phyloP scores from a whole-genome alignment of 371 early-diverging fungal species.

The Haplosporangium sp. region DNA sequence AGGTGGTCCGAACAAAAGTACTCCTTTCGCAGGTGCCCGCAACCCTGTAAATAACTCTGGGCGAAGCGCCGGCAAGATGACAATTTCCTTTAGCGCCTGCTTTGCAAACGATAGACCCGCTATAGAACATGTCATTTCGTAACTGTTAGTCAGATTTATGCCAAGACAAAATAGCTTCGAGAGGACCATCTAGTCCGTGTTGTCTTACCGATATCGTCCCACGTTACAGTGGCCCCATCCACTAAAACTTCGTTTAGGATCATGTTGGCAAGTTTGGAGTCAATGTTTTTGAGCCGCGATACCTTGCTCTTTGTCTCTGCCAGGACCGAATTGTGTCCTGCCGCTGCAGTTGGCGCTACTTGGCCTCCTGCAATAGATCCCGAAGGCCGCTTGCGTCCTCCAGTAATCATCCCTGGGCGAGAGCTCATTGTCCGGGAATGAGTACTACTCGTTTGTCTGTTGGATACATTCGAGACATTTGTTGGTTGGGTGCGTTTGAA shows the following conservation, averaged over 20 bases:
- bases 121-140: conserved; percentile 37
- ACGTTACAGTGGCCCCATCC: conserved; percentile 61
- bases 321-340: conserved; percentile 21
- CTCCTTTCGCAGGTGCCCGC: conserved; percentile 74
- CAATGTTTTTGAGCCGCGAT: conserved; percentile 58
- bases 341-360: background rate
- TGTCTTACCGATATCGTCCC: conserved; percentile 68
- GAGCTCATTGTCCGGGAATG: conserved; percentile 6
- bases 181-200: background rate
- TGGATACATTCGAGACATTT: background rate
- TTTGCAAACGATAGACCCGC: conserved; percentile 82
- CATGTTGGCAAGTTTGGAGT: conserved; percentile 64
- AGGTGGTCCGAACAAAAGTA: conserved; percentile 72
- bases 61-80: conserved; percentile 79
- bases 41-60: conserved; percentile 86
- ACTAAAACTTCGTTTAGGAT: conserved; percentile 74
- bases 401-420: conserved; percentile 48
- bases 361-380: conserved; percentile 12
- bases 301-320: conserved; percentile 48
- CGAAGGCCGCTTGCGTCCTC: conserved; percentile 32
- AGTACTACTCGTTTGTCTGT: background rate
- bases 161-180: conserved; percentile 2
- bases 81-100: conserved; percentile 79
- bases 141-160: background rate
- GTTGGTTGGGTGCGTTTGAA: conserved; percentile 18